These are phyloP conservation scores for Gracilariopsis chorda DNA, from an alignment of 23 red algal species.

Conservation along the genomic window DNA sequence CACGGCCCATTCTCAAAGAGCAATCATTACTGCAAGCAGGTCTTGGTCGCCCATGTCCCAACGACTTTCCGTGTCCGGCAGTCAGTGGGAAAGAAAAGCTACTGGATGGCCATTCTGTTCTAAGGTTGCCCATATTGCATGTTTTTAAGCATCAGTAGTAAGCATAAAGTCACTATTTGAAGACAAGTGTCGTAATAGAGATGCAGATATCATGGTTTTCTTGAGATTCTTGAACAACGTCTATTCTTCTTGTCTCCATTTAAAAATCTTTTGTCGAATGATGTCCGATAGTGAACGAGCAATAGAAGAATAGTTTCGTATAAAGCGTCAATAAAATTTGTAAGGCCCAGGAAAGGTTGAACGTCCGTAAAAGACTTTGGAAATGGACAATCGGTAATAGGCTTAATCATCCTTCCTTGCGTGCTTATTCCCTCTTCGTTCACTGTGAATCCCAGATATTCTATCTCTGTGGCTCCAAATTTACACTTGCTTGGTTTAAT, in stretches of 20 bases:
- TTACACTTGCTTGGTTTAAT: neutral
- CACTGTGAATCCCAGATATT: neutral
- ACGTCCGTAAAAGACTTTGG: neutral
- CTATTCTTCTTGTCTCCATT: neutral
- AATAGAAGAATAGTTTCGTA: neutral
- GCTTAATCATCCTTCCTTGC: neutral
- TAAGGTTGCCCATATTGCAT: neutral
- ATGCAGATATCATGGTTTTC: neutral
- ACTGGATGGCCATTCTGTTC: neutral
- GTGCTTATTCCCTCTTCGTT: neutral
- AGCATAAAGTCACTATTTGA: neutral
- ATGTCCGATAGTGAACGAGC: neutral
- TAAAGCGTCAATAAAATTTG: constrained; percentile 1
- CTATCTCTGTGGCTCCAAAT: neutral
- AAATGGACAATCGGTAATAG: neutral
- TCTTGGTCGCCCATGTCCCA: constrained; percentile 19
- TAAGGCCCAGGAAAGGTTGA: neutral
- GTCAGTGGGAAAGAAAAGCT: neutral
- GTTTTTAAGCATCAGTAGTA: neutral
- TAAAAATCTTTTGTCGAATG: neutral
- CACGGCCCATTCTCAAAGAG: neutral
- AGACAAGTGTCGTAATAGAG: neutral
- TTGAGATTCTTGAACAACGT: neutral
- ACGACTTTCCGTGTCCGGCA: neutral
- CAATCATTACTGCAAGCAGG: neutral